Conservation (phyloP, 2,329 filamentous ascomycete genomes). For the Beauveria bassiana region DNA sequence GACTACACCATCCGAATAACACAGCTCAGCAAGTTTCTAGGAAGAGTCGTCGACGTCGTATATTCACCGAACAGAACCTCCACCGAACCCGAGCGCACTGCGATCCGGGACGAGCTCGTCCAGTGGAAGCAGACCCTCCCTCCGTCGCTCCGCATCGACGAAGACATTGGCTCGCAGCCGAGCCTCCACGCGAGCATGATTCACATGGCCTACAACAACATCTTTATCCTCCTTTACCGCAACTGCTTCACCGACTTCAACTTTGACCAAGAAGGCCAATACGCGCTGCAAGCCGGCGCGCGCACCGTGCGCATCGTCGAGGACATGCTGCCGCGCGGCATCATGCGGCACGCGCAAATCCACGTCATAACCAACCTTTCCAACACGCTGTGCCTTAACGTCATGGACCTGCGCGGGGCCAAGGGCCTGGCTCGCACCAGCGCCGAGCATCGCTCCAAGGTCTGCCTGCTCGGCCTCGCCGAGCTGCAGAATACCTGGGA, state of each 20-base stretch:
- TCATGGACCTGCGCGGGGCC: constrained; percentile 32
- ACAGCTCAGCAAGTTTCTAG: constrained; percentile 21
- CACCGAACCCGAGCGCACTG: constrained; percentile 24
- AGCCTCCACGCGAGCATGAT: constrained; percentile 33
- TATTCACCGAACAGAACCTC: constrained; percentile 12
- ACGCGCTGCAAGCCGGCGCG: constrained; percentile 37
- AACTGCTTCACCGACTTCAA: constrained; percentile 31
- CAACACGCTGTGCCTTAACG: constrained; percentile 40
- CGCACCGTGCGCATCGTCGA: constrained; percentile 39
- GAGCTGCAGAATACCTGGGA: constrained; percentile 43
- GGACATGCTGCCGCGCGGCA: constrained; percentile 35
- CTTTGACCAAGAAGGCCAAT: constrained; percentile 26
- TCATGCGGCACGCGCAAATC: constrained; percentile 34
- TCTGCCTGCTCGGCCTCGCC: constrained; percentile 38
- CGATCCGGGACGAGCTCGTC: constrained; percentile 26
- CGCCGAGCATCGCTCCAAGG: constrained; percentile 39
- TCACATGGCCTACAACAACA: constrained; percentile 38
- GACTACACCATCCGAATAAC: constrained; percentile 24
- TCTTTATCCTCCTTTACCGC: constrained; percentile 37
- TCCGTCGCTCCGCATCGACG: constrained; percentile 9
- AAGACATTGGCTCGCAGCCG: constrained; percentile 20
- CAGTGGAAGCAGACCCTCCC: constrained; percentile 32
- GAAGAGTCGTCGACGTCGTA: constrained; percentile 12
- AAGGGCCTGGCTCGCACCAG: constrained; percentile 32
- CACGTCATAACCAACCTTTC: constrained; percentile 42